Percentiles rank a stretch among this genome's conserved stretches.
Evolutionary conservation across 2,329 filamentous ascomycete species (phyloP).

Genomic region (Colletotrichum kahawae): DNA sequence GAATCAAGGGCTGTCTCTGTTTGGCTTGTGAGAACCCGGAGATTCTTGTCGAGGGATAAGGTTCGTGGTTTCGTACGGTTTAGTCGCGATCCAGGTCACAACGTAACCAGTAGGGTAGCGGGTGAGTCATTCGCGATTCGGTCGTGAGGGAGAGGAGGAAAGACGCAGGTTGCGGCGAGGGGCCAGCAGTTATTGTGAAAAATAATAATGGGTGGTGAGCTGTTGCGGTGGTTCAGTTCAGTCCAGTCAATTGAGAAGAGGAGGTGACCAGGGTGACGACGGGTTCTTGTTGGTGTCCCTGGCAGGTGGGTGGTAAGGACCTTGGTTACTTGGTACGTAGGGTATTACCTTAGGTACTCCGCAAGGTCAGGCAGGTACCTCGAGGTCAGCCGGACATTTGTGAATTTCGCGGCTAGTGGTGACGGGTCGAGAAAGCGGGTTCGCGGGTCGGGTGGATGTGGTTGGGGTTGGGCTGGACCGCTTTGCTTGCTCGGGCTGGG

Average conservation of each 20-base stretch:
- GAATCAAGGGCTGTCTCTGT: conserved; percentile 18
- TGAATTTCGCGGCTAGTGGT: conserved; percentile 10
- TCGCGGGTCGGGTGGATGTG: not conserved
- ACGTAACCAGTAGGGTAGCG: not conserved
- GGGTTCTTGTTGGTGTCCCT: not conserved
- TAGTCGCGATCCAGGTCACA: conserved; percentile 13
- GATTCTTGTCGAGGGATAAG: conserved; percentile 3
- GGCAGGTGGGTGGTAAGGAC: not conserved
- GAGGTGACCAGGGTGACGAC: conserved; percentile 8
- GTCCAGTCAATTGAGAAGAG: not conserved
- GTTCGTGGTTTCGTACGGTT: not conserved
- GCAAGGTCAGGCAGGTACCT: not conserved
- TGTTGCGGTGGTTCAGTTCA: not conserved
- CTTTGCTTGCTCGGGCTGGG: not conserved
- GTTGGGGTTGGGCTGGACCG: conserved; percentile 5
- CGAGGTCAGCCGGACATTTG: conserved; percentile 17
- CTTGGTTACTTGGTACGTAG: not conserved
- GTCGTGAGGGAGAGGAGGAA: not conserved
- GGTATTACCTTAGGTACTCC: not conserved
- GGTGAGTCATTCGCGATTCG: not conserved
- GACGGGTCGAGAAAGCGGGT: not conserved
- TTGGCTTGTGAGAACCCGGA: not conserved
- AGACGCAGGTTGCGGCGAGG: not conserved
- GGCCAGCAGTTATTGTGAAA: conserved; percentile 6
- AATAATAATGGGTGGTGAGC: not conserved